Base-by-base conservation (phyloP, 2,329 filamentous ascomycete genomes). In the Colletotrichum sidae region DNA sequence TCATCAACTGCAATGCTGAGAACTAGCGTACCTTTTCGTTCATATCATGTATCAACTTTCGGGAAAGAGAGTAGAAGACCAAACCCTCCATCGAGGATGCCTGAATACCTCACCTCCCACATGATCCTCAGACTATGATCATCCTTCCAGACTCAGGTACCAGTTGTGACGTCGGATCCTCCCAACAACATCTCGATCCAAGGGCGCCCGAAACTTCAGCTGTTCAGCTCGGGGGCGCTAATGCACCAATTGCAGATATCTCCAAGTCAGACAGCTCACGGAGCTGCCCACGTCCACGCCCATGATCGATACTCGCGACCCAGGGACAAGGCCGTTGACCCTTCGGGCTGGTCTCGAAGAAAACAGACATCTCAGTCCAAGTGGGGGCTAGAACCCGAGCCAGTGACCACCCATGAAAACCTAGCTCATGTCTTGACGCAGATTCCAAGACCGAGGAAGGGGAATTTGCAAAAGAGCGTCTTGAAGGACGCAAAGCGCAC, bases 371-470 rank as follows among this genome's bases (percentile, higher is more conserved):
- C 17, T 44, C 15, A 39, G n/a, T 44, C 37, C 12, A 38, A 3
- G 13, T 53, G 46, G 58, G 52, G 41, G 56, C 47, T 25, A 15
- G 34, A n/a, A 38, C 25, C 25, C 25, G 25, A 13, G 17, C 15
- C 52, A 38, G 33, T 33, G 10, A 49, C 25, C 53, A 57, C 46
- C 35, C 9, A 42, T n/a, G 41, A 39, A 47, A 53, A 57, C 46
- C 62, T 13, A 44, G 25, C 9, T 25, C 25, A 25, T 25, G 25
- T 25, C 25, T 25, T 65, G 62, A 56, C 62, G 62, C 58, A 65
- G 38, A 62, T 34, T 62, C 52, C 58, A 39, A 65, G 52, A 62
- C 62, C 49, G 25, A 60, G 15, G 55, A 52, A 56, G 58, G 41
- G 46, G 55, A 44, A 35, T 13, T 45, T 44, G 9, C 25, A 35